Percentiles rank a stretch among this genome's conserved stretches.
phyloP scores from a whole-genome alignment of 208 protist species.

The Trypanosoma conorhini region DNA sequence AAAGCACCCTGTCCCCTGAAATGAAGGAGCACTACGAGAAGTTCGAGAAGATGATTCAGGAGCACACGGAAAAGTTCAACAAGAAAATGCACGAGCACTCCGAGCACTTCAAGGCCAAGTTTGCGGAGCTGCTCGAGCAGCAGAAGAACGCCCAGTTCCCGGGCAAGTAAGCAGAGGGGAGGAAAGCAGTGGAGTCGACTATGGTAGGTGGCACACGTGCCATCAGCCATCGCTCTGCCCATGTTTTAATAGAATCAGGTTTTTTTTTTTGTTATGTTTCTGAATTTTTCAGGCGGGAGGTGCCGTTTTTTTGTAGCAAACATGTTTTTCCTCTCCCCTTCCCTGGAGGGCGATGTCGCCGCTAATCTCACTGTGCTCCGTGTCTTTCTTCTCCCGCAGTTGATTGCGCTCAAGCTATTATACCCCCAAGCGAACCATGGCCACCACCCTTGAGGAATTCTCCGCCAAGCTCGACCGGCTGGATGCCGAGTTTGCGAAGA shows the following conservation, averaged over 20 bases:
- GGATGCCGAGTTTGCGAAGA: constrained; percentile 89
- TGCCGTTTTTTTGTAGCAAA: too few species aligned
- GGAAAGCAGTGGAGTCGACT: constrained; percentile 92
- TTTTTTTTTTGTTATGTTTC: too few species aligned
- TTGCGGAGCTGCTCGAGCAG: constrained; percentile 89
- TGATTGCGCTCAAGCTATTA: neutral
- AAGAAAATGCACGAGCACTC: constrained; percentile 93
- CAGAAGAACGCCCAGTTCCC: constrained; percentile 93
- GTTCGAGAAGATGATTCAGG: constrained; percentile 93
- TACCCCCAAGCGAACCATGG: constrained; percentile 11
- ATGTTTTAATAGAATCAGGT: too few species aligned
- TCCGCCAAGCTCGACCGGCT: constrained; percentile 90
- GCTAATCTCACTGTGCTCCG: neutral
- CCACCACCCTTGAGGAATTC: constrained; percentile 88
- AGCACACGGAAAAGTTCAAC: constrained; percentile 94
- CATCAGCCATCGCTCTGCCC: neutral
- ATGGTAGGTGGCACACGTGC: constrained; percentile 23
- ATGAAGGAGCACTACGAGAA: constrained; percentile 94
- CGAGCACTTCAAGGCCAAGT: constrained; percentile 92
- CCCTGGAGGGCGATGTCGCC: too few species aligned
- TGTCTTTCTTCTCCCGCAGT: constrained; percentile 2
- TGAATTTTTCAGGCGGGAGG: too few species aligned
- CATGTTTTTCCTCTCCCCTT: too few species aligned
- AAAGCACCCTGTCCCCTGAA: constrained; percentile 87
- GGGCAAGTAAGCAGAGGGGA: constrained; percentile 75